Base-by-base conservation (phyloP, 1,284 basidiomycete genomes). In the Ganoderma sp. region DNA sequence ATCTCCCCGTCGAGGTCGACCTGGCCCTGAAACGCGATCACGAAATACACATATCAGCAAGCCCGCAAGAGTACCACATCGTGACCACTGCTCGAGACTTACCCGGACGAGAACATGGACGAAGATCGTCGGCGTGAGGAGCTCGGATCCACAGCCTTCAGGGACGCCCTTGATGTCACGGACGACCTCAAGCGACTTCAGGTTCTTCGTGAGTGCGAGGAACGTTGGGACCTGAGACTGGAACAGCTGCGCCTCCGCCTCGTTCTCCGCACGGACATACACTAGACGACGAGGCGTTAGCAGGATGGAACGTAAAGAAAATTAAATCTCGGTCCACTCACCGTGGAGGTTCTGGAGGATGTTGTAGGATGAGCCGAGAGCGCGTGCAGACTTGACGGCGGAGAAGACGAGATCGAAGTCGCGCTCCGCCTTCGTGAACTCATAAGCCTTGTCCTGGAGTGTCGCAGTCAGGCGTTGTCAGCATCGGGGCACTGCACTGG, bases 301-400 rank as follows among this genome's bases (percentile, higher is more conserved):
- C 9, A 2, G 9, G 9, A 10, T 25, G 14, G 5, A 7, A 41
- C 14, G 5, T 8, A 60, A 6, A 2, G 39, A 25, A 15, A 6
- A 2, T n/a, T 15, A 15, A 3, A n/a, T 12, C 9, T 60, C 22
- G 6, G 22, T 6, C 52, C 7, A 15, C 88, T 56, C 74, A 94
- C 94, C 82, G 79, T 96, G 93, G 50, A 97, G 92, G 76, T 98
- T 93, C 48, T 84, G 92, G 74, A 95, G 93, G 59, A 99, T 80
- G 79, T 93, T 95, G 81, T 98, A 99, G n/a, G 93, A 91, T 3
- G 94, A 92, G 19, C 94, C 92, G 60, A 99, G 84, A 0, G 94
- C 97, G 45, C 98, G 90, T 14, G 93, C 90, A 1, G 92, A 83
- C 74, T 90, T 91, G 76, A 98, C 87, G 1, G 89, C 88, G 32